Base-by-base conservation (phyloP, 23 red algal genomes). In the Cyanidiococcus yangmingshanensis region DNA sequence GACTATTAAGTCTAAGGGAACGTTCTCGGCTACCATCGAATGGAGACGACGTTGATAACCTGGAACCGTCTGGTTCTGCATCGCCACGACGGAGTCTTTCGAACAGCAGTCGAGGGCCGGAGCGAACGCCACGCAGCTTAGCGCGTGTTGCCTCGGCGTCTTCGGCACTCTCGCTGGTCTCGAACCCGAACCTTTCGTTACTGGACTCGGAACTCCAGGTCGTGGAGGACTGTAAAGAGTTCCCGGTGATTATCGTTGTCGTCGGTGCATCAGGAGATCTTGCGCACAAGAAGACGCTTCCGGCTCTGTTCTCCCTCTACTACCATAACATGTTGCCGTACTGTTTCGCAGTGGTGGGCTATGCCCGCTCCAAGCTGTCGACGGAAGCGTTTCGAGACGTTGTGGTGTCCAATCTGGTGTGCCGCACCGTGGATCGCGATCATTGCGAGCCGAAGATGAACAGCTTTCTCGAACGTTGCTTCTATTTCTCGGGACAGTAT, bases 191-290 rank as follows among this genome's bases (percentile, higher is more conserved):
- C 58, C 82, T 77, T 21, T 74, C 79, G 24, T 76, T 93, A 24
- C 83, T 93, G 90, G 90, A 93, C 79, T 87, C 90, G 15, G 85
- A 87, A 1, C 79, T 84, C 67, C 32, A 75, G 32, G 58, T 85
- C 0, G 41, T 74, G 50, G 90, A 89, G 21, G 40, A 39, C n/a
- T 74, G 77, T 35, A 83, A 83, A 31, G 76, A 87, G 39, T 82
- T 84, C 39, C 87, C 87, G 75, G 77, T 96, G 1, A 54, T 83
- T 0, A 77, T 96, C 34, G 75, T 87, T 34, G 92, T 96, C 0
- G 58, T 96, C 21, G 92, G 92, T 54, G 92, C 92, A 37, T 90
- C 87, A 58, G 92, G 92, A 1, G 92, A 96, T 85, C 78, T 96
- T 12, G 87, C 92, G 2, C 80, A 88, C 63, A 71, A 71, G 77